Evolutionary conservation across 495 filamentous ascomycete genomes (phyloP).

Genomic region (Clavariopsis aquatica): DNA sequence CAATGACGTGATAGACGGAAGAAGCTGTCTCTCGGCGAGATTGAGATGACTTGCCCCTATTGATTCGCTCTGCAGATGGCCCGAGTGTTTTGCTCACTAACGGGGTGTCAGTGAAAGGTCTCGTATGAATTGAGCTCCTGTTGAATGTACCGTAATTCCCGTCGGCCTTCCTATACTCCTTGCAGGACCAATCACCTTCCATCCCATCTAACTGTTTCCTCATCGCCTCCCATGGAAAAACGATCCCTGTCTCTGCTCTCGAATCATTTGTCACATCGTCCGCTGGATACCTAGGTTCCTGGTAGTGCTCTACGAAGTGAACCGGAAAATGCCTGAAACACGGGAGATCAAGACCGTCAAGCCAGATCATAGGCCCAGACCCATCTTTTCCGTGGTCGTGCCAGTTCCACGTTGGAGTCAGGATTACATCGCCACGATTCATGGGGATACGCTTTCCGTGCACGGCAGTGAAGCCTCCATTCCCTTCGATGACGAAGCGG

Average conservation of each 20-base stretch:
- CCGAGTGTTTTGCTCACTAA: constrained; percentile 45
- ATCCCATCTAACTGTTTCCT: constrained; percentile 42
- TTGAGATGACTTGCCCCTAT: constrained; percentile 37
- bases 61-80: constrained; percentile 47
- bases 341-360: constrained; percentile 54
- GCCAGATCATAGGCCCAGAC: constrained; percentile 55
- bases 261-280: constrained; percentile 44
- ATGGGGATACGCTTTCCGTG: constrained; percentile 52
- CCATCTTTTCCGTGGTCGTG: constrained; percentile 57
- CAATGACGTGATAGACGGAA: constrained; percentile 49
- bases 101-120: background rate
- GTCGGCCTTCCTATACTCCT: constrained; percentile 44
- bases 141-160: constrained; percentile 41
- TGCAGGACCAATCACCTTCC: constrained; percentile 27
- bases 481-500: constrained; percentile 55
- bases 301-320: constrained; percentile 53
- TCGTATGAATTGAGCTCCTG: background rate
- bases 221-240: constrained; percentile 50
- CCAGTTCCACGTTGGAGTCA: constrained; percentile 55
- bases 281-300: constrained; percentile 49
- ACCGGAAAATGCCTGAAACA: constrained; percentile 51
- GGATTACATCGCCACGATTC: constrained; percentile 54
- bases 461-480: constrained; percentile 53
- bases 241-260: constrained; percentile 41
- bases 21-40: constrained; percentile 47